A percentile compares a stretch with the other conserved stretches of the same genome.
phyloP scores from a whole-genome alignment of 1,284 basidiomycete species.

The Rhizopogon hawkerae region DNA sequence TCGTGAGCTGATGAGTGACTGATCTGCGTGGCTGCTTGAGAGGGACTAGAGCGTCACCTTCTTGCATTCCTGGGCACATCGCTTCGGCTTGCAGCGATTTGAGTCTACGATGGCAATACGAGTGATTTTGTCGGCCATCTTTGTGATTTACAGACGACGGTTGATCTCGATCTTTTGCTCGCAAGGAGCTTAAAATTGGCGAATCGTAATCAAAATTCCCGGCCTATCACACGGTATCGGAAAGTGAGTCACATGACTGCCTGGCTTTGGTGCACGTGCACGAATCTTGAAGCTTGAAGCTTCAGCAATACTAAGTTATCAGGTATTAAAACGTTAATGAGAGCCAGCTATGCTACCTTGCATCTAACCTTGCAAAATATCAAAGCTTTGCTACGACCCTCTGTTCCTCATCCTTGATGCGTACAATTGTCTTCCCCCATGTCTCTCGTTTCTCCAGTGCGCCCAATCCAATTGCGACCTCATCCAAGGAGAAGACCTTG shows the following conservation, averaged over 20 bases:
- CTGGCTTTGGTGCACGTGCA: too few species aligned
- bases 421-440: conserved; percentile 86
- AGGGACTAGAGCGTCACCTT: conserved; percentile 44
- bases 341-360: neutral
- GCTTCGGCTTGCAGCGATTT: conserved; percentile 90
- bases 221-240: too few species aligned
- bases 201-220: neutral
- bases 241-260: too few species aligned
- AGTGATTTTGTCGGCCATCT: conserved; percentile 85
- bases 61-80: conserved; percentile 89
- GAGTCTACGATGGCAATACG: conserved; percentile 92
- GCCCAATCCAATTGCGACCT: conserved; percentile 56
- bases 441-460: conserved; percentile 76
- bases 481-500: conserved; percentile 57
- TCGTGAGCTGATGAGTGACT: conserved; percentile 9
- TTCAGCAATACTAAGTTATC: too few species aligned
- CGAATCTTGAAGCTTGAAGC: too few species aligned
- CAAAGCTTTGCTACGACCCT: conserved; percentile 27
- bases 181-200: neutral
- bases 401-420: conserved; percentile 43
- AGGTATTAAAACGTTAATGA: too few species aligned
- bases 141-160: neutral
- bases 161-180: neutral
- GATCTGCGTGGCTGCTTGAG: neutral
- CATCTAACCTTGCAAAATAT: neutral